These are phyloP conservation scores for Leccinum ochraceum DNA, from an alignment of 768 basidiomycete species.

Conservation along the genomic window DNA sequence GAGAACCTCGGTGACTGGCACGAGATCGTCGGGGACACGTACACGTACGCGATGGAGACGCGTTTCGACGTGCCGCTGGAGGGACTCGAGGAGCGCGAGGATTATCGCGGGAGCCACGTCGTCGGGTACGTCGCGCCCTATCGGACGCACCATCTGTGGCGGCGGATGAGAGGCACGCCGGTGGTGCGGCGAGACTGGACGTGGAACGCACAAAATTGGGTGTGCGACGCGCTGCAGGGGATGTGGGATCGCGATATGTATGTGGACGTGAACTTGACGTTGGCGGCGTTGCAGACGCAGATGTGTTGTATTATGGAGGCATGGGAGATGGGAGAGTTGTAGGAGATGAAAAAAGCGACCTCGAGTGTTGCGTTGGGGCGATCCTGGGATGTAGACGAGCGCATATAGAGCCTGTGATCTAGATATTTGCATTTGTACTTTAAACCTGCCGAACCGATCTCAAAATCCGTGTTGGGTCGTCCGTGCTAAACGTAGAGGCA, in stretches of 20 bases:
- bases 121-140: conserved; percentile 24
- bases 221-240: conserved; percentile 24
- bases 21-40: conserved; percentile 28
- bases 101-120: conserved; percentile 30
- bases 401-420: neutral
- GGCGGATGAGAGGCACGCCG: conserved; percentile 18
- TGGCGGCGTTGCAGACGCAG: conserved; percentile 26
- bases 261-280: conserved; percentile 15
- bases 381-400: neutral
- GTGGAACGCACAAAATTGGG: conserved; percentile 34
- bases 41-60: conserved; percentile 19
- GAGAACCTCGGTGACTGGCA: conserved; percentile 23
- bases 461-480: neutral
- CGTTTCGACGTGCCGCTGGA: conserved; percentile 11
- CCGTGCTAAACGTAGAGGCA: neutral
- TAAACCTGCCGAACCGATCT: neutral
- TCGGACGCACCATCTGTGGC: conserved; percentile 15
- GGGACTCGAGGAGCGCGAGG: neutral
- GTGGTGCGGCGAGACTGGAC: conserved; percentile 15
- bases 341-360: neutral
- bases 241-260: conserved; percentile 15
- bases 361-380: neutral
- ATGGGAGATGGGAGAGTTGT: conserved; percentile 27
- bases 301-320: conserved; percentile 33
- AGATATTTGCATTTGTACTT: neutral